phyloP scores from a whole-genome alignment of 163 green algal species.

The Volvox carteri region DNA sequence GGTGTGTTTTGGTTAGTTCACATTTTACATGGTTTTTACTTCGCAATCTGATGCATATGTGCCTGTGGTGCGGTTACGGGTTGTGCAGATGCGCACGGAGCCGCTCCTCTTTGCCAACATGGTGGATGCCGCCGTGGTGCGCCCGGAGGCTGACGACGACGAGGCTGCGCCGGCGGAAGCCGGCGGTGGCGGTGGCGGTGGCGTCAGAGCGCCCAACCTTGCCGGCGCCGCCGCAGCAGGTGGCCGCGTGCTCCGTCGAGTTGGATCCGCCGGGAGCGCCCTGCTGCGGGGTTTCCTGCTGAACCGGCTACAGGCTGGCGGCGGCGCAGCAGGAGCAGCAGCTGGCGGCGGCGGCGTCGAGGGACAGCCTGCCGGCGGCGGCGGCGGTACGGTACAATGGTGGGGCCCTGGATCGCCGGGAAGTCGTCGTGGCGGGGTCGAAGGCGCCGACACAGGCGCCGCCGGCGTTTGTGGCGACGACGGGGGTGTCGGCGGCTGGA shows the following conservation, averaged over 20 bases:
- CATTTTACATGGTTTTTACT: too few relatives aligned
- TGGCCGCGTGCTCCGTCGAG: neutral
- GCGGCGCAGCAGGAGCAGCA: too few relatives aligned
- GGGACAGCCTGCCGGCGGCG: neutral
- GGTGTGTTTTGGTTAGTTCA: too few relatives aligned
- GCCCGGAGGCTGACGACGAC: neutral
- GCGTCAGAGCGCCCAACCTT: neutral
- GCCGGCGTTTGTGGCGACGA: neutral
- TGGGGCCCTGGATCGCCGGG: conserved; percentile 11
- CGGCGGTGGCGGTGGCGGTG: neutral
- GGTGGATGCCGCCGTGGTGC: conserved; percentile 23
- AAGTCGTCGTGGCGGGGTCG: neutral
- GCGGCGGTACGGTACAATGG: neutral
- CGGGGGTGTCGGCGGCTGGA: conserved; percentile 23
- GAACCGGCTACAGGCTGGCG: neutral
- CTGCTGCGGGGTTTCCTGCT: conserved; percentile 4
- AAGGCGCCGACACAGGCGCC: neutral
- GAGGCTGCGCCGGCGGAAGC: neutral
- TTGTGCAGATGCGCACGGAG: conserved; percentile 37
- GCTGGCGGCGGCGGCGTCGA: conserved; percentile 6
- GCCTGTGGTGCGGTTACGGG: too few relatives aligned
- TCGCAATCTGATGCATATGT: too few relatives aligned
- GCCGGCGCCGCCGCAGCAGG: neutral
- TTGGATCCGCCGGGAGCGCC: neutral
- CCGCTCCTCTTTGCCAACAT: conserved; percentile 46